A percentile compares a stretch with the other conserved stretches of the same genome.
These are phyloP conservation scores for Geotrichum citri-aurantii DNA, from an alignment of 1,139 yeast species.

Conservation along the genomic window DNA sequence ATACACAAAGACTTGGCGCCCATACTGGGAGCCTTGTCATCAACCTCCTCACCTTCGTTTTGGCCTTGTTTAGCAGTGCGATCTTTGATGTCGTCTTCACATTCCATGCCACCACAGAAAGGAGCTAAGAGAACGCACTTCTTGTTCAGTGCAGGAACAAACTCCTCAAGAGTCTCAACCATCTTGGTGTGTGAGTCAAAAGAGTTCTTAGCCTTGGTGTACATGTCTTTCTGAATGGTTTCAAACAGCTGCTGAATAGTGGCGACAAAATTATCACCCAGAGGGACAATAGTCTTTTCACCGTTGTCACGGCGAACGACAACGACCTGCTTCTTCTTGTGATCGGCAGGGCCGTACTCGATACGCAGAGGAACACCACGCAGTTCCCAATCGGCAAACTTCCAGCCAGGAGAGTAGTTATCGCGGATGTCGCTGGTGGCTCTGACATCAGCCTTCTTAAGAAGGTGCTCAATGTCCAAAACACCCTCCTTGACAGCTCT, in stretches of 20 bases:
- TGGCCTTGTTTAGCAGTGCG: conserved; percentile 78
- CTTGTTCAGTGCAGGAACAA: conserved; percentile 85
- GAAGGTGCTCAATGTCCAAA: conserved; percentile 53
- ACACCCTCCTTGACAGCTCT: conserved; percentile 66
- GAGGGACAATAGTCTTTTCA: conserved; percentile 59
- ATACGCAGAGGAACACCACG: conserved; percentile 92
- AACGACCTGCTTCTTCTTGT: conserved; percentile 69
- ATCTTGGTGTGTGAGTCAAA: conserved; percentile 77
- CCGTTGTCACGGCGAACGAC: conserved; percentile 94
- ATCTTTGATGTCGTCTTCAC: conserved; percentile 97
- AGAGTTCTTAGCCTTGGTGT: conserved; percentile 68
- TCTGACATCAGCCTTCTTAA: conserved; percentile 51
- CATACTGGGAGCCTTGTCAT: conserved; percentile 97
- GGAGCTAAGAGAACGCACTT: conserved; percentile 90
- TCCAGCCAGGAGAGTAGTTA: conserved; percentile 98
- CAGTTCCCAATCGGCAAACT: conserved; percentile 94
- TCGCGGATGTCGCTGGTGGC: conserved; percentile 84
- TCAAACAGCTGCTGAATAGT: conserved; percentile 72
- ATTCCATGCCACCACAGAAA: conserved; percentile 92
- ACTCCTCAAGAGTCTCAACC: conserved; percentile 84
- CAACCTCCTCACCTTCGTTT: conserved; percentile 78
- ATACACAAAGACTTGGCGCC: conserved; percentile 98
- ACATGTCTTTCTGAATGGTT: conserved; percentile 70
- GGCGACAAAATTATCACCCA: conserved; percentile 55
- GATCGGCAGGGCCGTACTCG: conserved; percentile 95